These are phyloP conservation scores for Globisporangium solare DNA, from an alignment of 352 stramenopile species.

Conservation along the genomic window DNA sequence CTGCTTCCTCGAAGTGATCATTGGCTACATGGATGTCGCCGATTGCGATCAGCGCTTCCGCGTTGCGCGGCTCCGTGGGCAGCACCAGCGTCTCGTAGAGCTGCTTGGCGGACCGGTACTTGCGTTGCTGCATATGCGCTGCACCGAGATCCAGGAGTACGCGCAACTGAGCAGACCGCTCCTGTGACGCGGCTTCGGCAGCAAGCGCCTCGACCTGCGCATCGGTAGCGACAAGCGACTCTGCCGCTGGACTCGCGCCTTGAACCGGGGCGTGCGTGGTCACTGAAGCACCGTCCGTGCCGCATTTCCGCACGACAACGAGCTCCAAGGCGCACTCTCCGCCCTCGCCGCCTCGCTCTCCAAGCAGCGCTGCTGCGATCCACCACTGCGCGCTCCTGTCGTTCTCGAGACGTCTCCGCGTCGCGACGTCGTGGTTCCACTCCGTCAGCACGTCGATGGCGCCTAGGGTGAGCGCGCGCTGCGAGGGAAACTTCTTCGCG, in stretches of 20 bases:
- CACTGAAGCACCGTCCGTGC: not conserved
- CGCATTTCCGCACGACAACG: slow-evolving; percentile 22
- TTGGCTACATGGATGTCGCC: slow-evolving; percentile 49
- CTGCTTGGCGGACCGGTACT: slow-evolving; percentile 41
- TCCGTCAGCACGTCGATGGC: slow-evolving; percentile 42
- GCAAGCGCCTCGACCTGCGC: not conserved
- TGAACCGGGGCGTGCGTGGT: not conserved
- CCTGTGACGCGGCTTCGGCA: too few species aligned
- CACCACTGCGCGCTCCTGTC: slow-evolving; percentile 7
- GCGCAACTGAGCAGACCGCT: slow-evolving; percentile 11
- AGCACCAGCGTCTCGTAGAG: slow-evolving; percentile 45
- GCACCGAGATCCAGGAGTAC: slow-evolving; percentile 31
- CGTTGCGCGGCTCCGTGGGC: slow-evolving; percentile 26
- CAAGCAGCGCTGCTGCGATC: not conserved
- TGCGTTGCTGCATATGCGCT: slow-evolving; percentile 37
- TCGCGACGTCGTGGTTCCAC: slow-evolving; percentile 20
- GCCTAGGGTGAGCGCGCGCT: slow-evolving; percentile 15
- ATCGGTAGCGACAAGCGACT: not conserved
- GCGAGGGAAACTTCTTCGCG: slow-evolving; percentile 34
- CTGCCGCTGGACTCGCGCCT: not conserved
- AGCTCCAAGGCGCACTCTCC: slow-evolving; percentile 32
- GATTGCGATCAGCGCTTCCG: slow-evolving; percentile 44
- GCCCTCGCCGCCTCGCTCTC: not conserved
- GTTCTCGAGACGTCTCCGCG: not conserved
- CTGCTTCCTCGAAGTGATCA: slow-evolving; percentile 31